Evolutionary conservation across 2,329 filamentous ascomycete genomes (phyloP), one percentile per base, ranked within the genome.

Genomic region (Fusarium transvaalense): DNA sequence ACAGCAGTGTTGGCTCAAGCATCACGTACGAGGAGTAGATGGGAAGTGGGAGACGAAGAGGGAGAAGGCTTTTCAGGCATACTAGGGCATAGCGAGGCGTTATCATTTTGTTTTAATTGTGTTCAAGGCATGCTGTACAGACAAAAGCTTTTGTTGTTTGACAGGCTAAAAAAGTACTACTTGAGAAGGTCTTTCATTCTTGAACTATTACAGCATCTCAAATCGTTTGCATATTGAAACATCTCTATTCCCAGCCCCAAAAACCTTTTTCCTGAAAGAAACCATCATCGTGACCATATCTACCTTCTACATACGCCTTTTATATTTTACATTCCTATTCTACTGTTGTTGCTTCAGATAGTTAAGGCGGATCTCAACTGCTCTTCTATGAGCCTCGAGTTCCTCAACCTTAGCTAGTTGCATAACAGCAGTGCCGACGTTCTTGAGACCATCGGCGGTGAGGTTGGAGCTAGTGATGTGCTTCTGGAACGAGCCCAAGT

Each of bases 381-480:
- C 92, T 54, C 95, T 85, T 76, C 93, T 89, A 83, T 99, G 96
- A 54, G 96, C 96, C 79, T 99, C 95, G 31, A 99, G 84, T 77
- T 97, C 93, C 80, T 99, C 96, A 3, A 98, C 94, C 76, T 92
- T 92, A 25, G 96, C 96, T 47, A 99, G 85, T 79, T 95, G 92
- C 93, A 98, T 97, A 53, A 99, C 96, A 6, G 96, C 94, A 54
- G 85, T 83, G 34, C 95, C 93, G 4, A 99, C 92, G 74, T 97
- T 96, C 73, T 87, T 86, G 66, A 99, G 83, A 23, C 96, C 96
- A 74, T 97, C 87, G 19, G 90, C 88, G 2, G 93, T 97, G 65
- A 99, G 85, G 79, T 97, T 92, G 1, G 94, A 93, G 82, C 92
- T 96, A 37, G 96, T 99, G 76, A 99, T 97, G 84, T 98, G 94